A percentile compares a stretch with the other conserved stretches of the same genome.
Evolutionary conservation across 2,329 filamentous ascomycete species (phyloP).

Genomic region (Hypoxylon sp.): DNA sequence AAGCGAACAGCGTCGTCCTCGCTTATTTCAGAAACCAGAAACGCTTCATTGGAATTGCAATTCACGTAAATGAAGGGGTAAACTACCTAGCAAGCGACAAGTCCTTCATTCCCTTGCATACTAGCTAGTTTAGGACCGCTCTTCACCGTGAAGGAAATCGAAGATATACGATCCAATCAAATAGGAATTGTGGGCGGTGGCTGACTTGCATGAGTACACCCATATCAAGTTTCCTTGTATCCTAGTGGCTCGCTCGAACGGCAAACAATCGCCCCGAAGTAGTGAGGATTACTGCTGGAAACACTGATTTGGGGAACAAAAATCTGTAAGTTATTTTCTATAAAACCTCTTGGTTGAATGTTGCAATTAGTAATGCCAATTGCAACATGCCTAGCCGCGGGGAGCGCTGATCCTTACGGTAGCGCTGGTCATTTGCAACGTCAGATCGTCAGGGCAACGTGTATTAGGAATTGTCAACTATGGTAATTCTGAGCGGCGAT

Average conservation of each 20-base stretch:
- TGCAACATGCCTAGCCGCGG: constrained; percentile 12
- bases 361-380: constrained; percentile 12
- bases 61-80: too few relatives aligned
- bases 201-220: not conserved
- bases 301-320: too few relatives aligned
- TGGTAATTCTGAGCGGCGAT: not conserved
- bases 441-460: not conserved
- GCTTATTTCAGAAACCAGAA: too few relatives aligned
- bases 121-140: not conserved
- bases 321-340: too few relatives aligned
- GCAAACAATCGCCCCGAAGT: too few relatives aligned
- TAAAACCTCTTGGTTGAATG: not conserved
- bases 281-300: too few relatives aligned
- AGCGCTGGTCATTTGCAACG: not conserved
- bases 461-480: not conserved
- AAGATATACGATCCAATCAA: not conserved
- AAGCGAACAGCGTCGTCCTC: too few relatives aligned
- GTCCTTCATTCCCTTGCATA: not conserved
- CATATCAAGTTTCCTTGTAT: not conserved
- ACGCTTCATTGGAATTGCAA: too few relatives aligned
- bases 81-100: too few relatives aligned
- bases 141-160: not conserved
- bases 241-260: too few relatives aligned
- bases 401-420: too few relatives aligned
- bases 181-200: not conserved